phyloP scores from a whole-genome alignment of 2,329 filamentous ascomycete genomes.

The Aspergillus pseudonomiae region DNA sequence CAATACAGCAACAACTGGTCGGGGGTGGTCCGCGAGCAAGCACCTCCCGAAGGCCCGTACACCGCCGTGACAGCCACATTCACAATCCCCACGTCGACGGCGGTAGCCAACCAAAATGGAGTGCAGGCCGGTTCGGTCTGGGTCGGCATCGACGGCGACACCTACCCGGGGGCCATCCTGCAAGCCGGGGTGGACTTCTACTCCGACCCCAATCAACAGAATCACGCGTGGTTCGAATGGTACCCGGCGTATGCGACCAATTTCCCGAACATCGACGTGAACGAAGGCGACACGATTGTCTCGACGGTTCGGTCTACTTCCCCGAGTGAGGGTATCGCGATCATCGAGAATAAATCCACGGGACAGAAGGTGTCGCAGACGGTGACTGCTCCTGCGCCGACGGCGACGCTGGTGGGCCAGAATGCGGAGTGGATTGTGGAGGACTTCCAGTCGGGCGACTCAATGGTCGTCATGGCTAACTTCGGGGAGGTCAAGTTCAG shows the following conservation, averaged over 20 bases:
- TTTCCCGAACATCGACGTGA: conserved; percentile 51
- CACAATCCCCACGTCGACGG: conserved; percentile 55
- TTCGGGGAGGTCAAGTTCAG: conserved; percentile 50
- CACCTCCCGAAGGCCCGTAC: conserved; percentile 50
- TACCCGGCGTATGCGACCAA: conserved; percentile 60
- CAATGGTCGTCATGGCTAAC: conserved; percentile 50
- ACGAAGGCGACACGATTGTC: conserved; percentile 51
- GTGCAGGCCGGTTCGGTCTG: conserved; percentile 57
- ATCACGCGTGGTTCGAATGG: conserved; percentile 65
- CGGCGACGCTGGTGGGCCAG: conserved; percentile 53
- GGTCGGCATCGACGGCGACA: conserved; percentile 66
- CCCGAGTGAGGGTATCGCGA: conserved; percentile 49
- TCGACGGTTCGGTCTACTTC: conserved; percentile 42
- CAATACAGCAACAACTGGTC: conserved; percentile 63
- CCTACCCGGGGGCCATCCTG: conserved; percentile 57
- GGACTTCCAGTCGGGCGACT: conserved; percentile 48
- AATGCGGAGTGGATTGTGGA: conserved; percentile 69
- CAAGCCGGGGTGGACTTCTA: conserved; percentile 63
- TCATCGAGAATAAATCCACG: conserved; percentile 56
- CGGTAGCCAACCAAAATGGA: conserved; percentile 40
- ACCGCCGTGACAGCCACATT: conserved; percentile 50
- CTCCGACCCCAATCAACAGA: conserved; percentile 47
- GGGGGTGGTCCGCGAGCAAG: conserved; percentile 56
- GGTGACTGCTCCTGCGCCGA: conserved; percentile 48
- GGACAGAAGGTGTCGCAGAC: conserved; percentile 57